Evolutionary conservation across 306 rosid genomes (phyloP).

Genomic region (Quercus robur): DNA sequence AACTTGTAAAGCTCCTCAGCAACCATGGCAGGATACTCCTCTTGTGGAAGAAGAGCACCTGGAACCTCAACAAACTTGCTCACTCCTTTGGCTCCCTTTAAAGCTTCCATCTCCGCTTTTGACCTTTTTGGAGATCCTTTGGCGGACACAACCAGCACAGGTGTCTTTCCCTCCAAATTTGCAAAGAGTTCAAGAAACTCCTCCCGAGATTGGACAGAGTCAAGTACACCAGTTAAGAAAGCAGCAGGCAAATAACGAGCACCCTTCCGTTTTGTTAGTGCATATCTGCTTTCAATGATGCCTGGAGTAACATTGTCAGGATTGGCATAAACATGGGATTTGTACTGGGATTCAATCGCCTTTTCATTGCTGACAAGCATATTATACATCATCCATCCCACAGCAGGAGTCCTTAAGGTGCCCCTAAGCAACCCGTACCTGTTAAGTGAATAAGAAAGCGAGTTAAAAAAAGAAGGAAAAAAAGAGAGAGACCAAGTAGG

Average conservation of each 20-base stretch:
- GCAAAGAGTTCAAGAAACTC: slow-evolving; percentile 81
- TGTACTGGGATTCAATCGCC: slow-evolving; percentile 85
- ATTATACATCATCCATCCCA: slow-evolving; percentile 98
- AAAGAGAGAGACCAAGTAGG: slow-evolving; percentile 17
- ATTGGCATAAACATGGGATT: slow-evolving; percentile 87
- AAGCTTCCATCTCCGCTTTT: slow-evolving; percentile 95
- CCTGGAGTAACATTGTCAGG: slow-evolving; percentile 79
- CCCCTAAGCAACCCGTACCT: slow-evolving; percentile 91
- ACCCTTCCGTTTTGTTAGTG: slow-evolving; percentile 72
- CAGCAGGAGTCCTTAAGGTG: slow-evolving; percentile 88
- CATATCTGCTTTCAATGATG: slow-evolving; percentile 74
- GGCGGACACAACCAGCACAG: slow-evolving; percentile 65
- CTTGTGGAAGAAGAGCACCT: slow-evolving; percentile 98
- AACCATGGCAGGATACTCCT: slow-evolving; percentile 73
- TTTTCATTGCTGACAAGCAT: slow-evolving; percentile 90
- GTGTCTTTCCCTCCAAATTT: slow-evolving; percentile 62
- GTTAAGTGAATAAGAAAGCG: slow-evolving; percentile 9
- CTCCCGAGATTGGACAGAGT: slow-evolving; percentile 77
- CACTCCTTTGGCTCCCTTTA: slow-evolving; percentile 80
- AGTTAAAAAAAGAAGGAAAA: not conserved
- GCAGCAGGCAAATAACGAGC: slow-evolving; percentile 91
- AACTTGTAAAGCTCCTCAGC: slow-evolving; percentile 77
- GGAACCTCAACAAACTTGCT: slow-evolving; percentile 82
- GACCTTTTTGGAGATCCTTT: slow-evolving; percentile 88
- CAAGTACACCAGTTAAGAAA: slow-evolving; percentile 76